Evolutionary conservation across 208 protist species (phyloP), one percentile per base, ranked within the genome.

Genomic region (Acanthamoeba triangularis): DNA sequence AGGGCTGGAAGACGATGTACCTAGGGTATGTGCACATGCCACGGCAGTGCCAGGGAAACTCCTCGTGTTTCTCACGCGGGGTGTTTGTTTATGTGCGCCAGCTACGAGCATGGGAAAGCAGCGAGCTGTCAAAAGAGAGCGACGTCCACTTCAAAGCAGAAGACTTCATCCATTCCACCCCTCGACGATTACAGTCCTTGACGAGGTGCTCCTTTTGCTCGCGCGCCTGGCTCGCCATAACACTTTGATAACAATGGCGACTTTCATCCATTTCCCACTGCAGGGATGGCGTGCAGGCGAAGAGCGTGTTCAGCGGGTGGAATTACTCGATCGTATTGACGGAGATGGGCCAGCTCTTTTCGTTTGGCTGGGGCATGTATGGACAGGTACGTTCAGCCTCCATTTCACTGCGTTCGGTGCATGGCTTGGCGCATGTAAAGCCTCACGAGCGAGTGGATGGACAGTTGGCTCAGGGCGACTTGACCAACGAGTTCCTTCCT

Each of bases 341-440:
- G 30, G 30, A 63, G 20, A 23, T 72, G 35, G 84, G 84, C 33
- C 49, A 69, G 35, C 47, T 91, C 33, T 91, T 91, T 28, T 44
- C 56, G 23, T 91, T 91, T 91, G 84, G 84, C 37, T 91, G 84
- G 84, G 84, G 84, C 6, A 91, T 91, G 84, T 91, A 91, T 16
- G 84, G n/a, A 5, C 84, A 91, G 84, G 84, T 91, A 56, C 4
- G 28, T 14, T 25, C n/a, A 8, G 59, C 35, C 8, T 82, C 18
- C 33, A 25, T 82, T 10, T 8, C 10, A 72, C 10, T 23, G 69
- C 41, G 18, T 90, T 33, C 14, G 37, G 14, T 63, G 28, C 23
- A 41, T 2, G 11, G 44, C 1, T 8, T 30, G 47, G 35, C 7
- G 11, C n/a, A 13, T 47, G 0, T 23, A 2, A 18, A 47, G 8